These are phyloP conservation scores for Choanephora cucurbitarum DNA, from an alignment of 371 early-diverging fungal genomes.

Conservation along the genomic window DNA sequence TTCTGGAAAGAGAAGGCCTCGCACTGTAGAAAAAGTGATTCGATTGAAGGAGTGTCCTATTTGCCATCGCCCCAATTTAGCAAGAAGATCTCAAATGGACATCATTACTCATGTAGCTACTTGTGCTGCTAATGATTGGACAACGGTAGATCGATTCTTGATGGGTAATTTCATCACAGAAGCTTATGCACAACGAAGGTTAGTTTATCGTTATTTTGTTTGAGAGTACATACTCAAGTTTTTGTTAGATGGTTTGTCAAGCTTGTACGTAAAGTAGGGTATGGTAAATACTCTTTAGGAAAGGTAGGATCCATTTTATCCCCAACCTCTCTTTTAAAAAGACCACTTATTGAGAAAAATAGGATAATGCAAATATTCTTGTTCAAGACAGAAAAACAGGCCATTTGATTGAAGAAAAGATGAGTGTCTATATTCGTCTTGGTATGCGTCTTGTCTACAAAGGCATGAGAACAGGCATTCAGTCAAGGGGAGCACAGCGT, in stretches of 20 bases:
- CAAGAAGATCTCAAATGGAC: constrained; percentile 64
- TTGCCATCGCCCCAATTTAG: constrained; percentile 63
- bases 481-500: constrained; percentile 47
- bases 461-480: constrained; percentile 52
- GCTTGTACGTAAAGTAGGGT: constrained; percentile 71
- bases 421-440: constrained; percentile 78
- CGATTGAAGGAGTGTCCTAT: constrained; percentile 70
- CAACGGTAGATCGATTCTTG: constrained; percentile 62
- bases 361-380: constrained; percentile 76
- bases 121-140: constrained; percentile 64
- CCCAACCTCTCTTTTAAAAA: too few species aligned
- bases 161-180: constrained; percentile 80
- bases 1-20: neutral
- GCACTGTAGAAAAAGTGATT: constrained; percentile 63
- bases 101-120: constrained; percentile 79
- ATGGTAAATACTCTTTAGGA: constrained; percentile 70
- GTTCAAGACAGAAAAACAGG: constrained; percentile 76
- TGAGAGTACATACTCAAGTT: too few species aligned
- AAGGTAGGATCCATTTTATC: constrained; percentile 48
- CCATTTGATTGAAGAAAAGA: constrained; percentile 76
- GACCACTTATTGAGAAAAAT: too few species aligned
- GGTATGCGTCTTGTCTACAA: constrained; percentile 82
- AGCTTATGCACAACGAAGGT: constrained; percentile 66
- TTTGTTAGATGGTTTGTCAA: constrained; percentile 74
- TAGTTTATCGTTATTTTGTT: constrained; percentile 1